Percentiles rank a stretch among this genome's conserved stretches.
Conservation (phyloP, 2,329 filamentous ascomycete genomes). For the Talaromyces sp. region DNA sequence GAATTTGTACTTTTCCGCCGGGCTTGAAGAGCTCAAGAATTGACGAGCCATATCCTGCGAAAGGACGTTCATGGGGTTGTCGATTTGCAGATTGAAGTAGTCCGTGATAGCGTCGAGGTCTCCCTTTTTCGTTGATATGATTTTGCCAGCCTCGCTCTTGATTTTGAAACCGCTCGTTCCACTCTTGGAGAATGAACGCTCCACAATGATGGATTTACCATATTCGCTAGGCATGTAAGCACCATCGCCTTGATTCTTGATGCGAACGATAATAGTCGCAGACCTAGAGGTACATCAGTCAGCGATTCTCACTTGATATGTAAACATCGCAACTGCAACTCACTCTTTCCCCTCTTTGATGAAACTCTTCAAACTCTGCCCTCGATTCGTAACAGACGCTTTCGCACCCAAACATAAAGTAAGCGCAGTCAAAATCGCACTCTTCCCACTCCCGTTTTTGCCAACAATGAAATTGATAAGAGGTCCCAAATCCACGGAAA, state of each 20-base stretch:
- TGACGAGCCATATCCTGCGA: conserved; percentile 94
- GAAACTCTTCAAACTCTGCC: conserved; percentile 81
- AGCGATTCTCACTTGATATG: no score
- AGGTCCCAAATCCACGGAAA: conserved; percentile 82
- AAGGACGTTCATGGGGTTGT: conserved; percentile 93
- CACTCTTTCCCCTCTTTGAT: conserved; percentile 84
- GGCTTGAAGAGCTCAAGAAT: conserved; percentile 81
- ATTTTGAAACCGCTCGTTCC: conserved; percentile 82
- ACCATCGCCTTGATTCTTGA: conserved; percentile 85
- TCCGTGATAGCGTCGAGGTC: conserved; percentile 93
- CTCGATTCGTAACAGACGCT: conserved; percentile 87
- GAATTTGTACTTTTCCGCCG: conserved; percentile 88
- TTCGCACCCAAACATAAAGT: conserved; percentile 94
- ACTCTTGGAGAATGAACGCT: conserved; percentile 75
- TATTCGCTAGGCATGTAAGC: conserved; percentile 81
- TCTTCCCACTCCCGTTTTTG: conserved; percentile 97
- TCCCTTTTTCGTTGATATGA: conserved; percentile 76
- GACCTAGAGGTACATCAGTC: conserved; percentile 30
- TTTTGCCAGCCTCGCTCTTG: conserved; percentile 66
- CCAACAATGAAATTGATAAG: conserved; percentile 98
- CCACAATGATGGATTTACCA: conserved; percentile 82
- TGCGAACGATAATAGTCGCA: conserved; percentile 70
- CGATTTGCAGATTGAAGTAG: conserved; percentile 88
- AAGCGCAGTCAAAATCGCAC: conserved; percentile 87
- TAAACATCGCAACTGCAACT: conserved; percentile 30